phyloP scores from a whole-genome alignment of 345 rosid genomes.

The Erysimum cheiranthoides region DNA sequence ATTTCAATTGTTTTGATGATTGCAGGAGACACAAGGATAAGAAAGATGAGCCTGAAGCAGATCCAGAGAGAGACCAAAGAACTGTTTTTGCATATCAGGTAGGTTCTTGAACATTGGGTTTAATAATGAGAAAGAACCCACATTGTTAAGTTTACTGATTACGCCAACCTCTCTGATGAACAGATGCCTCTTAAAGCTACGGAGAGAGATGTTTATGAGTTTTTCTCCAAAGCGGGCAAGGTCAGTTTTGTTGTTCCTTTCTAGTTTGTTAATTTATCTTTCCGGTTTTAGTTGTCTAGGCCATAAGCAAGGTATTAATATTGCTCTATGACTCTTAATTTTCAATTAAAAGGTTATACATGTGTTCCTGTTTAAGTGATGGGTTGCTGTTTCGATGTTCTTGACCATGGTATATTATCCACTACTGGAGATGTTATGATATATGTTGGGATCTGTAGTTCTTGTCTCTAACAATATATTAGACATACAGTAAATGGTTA shows the following conservation, averaged over 20 bases:
- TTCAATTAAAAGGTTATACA: background rate
- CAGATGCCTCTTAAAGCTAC: constrained; percentile 96
- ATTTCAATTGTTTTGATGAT: background rate
- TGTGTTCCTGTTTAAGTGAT: background rate
- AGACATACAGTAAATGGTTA: background rate
- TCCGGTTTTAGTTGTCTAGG: constrained; percentile 7
- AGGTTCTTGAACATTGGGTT: constrained; percentile 8
- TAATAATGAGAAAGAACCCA: background rate
- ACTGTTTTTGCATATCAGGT: constrained; percentile 99
- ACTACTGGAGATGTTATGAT: background rate
- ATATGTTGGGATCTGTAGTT: background rate
- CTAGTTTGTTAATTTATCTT: constrained; percentile 14
- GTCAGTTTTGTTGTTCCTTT: constrained; percentile 47
- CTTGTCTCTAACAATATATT: background rate
- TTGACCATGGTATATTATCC: background rate
- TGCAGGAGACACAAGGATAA: constrained; percentile 81
- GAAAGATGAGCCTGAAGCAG: constrained; percentile 93
- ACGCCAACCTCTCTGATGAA: constrained; percentile 25
- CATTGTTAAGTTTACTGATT: constrained; percentile 1
- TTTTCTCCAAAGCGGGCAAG: constrained; percentile 96
- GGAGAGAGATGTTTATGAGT: constrained; percentile 93
- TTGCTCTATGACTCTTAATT: background rate
- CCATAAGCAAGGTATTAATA: background rate
- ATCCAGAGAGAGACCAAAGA: constrained; percentile 97
- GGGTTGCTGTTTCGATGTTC: background rate